A percentile compares a stretch with the other conserved stretches of the same genome.
phyloP scores from a whole-genome alignment of 129 eudicot genomes.

The Mikania micrantha region DNA sequence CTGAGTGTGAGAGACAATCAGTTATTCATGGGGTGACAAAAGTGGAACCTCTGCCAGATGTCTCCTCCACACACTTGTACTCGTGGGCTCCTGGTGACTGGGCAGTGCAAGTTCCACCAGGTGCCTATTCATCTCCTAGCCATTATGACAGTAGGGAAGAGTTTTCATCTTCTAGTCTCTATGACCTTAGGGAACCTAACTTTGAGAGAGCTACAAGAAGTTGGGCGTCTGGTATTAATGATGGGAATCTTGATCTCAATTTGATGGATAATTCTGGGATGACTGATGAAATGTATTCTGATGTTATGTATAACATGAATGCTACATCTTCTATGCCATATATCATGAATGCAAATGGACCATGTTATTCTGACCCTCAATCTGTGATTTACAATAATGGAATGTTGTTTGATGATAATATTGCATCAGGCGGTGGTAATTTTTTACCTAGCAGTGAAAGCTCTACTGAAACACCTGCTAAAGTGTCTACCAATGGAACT shows the following conservation, averaged over 20 bases:
- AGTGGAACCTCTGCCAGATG: constrained; percentile 30
- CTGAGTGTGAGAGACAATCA: constrained; percentile 41
- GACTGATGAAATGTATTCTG: constrained; percentile 16
- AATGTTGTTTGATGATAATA: constrained; percentile 11
- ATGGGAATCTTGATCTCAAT: constrained; percentile 18
- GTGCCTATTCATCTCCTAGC: constrained; percentile 23
- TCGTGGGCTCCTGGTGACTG: constrained; percentile 32
- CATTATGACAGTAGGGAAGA: constrained; percentile 24
- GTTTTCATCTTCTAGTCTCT: constrained; percentile 26
- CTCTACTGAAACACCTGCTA: constrained; percentile 18
- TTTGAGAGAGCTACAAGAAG: constrained; percentile 10
- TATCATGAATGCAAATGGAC: constrained; percentile 8
- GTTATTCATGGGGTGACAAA: constrained; percentile 22
- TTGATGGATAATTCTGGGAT: constrained; percentile 23
- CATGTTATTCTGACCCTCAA: constrained; percentile 19
- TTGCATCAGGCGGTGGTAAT: constrained; percentile 16
- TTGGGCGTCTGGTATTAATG: constrained; percentile 21
- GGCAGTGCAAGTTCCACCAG: constrained; percentile 23
- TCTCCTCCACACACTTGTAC: constrained; percentile 27
- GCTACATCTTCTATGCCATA: constrained; percentile 17
- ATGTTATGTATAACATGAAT: constrained; percentile 2
- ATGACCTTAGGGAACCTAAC: constrained; percentile 16
- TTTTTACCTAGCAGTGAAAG: constrained; percentile 16
- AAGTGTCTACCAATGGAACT: constrained; percentile 14
- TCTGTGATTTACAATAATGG: constrained; percentile 13